Conservation (phyloP, 2,329 filamentous ascomycete genomes). For the Alternaria metachromatica region DNA sequence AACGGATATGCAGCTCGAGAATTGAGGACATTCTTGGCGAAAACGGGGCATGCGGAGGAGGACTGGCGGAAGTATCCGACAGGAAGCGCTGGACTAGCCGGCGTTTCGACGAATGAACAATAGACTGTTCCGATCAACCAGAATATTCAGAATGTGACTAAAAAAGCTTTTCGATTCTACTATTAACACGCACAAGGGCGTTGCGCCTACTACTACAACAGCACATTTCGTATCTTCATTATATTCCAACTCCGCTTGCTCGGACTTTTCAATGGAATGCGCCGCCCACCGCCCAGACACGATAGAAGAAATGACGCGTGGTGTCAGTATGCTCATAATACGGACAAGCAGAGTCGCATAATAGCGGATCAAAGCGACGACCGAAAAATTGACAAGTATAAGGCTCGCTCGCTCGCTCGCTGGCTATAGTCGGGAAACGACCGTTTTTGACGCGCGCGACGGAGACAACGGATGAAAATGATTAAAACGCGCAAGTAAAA, state of each 20-base stretch:
- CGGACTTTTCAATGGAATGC: neutral
- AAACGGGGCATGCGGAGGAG: constrained; percentile 29
- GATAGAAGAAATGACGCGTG: neutral
- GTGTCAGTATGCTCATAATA: neutral
- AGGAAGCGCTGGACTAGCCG: constrained; percentile 43
- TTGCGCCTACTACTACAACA: neutral
- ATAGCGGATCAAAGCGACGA: neutral
- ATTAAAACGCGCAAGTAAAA: neutral
- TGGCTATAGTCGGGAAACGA: neutral
- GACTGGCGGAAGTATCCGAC: constrained; percentile 30
- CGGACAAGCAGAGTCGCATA: neutral
- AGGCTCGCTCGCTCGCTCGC: neutral
- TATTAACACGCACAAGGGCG: neutral
- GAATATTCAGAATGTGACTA: neutral
- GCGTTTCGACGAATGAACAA: constrained; percentile 38
- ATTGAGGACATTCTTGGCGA: constrained; percentile 38
- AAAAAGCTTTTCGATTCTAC: neutral
- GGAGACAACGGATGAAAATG: neutral
- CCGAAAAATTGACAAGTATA: neutral
- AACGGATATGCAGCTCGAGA: constrained; percentile 27
- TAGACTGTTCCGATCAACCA: constrained; percentile 26
- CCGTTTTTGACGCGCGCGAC: neutral
- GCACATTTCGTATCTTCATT: constrained; percentile 4
- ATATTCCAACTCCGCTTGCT: neutral
- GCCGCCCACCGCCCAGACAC: neutral